A percentile compares a stretch with the other conserved stretches of the same genome.
Evolutionary conservation across 257 asterid species (phyloP).

Genomic region (Jaltomata sinuosa): DNA sequence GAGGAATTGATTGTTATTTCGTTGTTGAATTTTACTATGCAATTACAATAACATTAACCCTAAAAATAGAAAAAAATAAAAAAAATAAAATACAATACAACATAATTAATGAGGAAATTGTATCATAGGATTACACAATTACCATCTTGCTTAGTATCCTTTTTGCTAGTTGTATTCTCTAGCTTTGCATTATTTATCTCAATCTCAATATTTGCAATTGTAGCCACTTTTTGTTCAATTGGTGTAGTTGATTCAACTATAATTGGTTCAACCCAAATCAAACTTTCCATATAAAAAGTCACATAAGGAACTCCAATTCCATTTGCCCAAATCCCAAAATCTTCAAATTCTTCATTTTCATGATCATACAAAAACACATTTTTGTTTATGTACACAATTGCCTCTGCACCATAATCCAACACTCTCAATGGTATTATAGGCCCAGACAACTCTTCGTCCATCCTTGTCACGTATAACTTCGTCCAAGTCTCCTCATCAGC

Average conservation of each 20-base stretch:
- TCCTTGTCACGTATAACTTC: background rate
- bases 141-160: background rate
- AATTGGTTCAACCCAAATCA: background rate
- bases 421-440: background rate
- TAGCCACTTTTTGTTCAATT: background rate
- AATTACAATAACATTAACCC: background rate
- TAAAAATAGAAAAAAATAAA: background rate
- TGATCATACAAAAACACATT: background rate
- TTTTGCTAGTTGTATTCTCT: background rate
- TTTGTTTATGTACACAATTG: background rate
- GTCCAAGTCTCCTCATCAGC: background rate
- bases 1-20: background rate
- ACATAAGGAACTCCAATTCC: conserved; percentile 2
- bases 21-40: background rate
- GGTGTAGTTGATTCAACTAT: background rate
- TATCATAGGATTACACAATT: background rate
- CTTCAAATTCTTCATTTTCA: background rate
- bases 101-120: background rate
- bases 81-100: background rate
- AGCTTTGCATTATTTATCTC: background rate
- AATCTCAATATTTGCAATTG: background rate
- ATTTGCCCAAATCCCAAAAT: background rate
- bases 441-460: background rate
- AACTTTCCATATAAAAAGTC: background rate
- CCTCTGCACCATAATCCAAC: background rate